Evolutionary conservation across 2,329 filamentous ascomycete species (phyloP), one percentile per base, ranked within the genome.

Genomic region (Colletotrichum lupini): DNA sequence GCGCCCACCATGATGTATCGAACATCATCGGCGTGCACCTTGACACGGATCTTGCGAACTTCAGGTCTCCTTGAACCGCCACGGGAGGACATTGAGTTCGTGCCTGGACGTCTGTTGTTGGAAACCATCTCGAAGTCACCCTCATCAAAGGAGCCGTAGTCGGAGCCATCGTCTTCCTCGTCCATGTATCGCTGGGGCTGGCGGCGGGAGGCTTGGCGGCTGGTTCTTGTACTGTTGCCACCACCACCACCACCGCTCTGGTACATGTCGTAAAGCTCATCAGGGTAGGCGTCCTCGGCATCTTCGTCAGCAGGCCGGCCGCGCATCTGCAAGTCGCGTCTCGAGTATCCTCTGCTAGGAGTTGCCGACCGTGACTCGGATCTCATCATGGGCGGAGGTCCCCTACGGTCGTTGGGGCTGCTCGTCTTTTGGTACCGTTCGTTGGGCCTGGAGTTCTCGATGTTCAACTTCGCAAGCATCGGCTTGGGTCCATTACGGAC

Each of bases 21-120:
- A 37, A 95, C 97, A 79, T 99, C 97, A 57, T 95, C 93, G 1
- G 90, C 92, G 80, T 98, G 95, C 1, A 98, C 95, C 86, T 99
- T 99, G 81, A 98, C 92, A 49, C 95, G 91, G 76, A 98, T 92
- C 82, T 95, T 93, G 75, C 90, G 90, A 70, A 97, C 87, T 7
- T 94, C 93, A 1, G 91, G 90, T 69, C 89, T 83, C 75, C 90
- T 86, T 8, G 90, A 91, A 28, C 85, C 84, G n/a, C 87, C 87
- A 53, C 90, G 86, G 11, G 85, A 85, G 0, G 83, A 84, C 28
- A 86, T 80, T 3, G 88, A 90, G 19, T 81, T 79, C 63, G 84
- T 80, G 42, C 83, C 80, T 67, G 85, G 83, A 42, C 86, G 83
- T 79, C 89, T 81, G 61, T 85, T 49, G 8, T 49, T 87, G 8